A percentile compares a stretch with the other conserved stretches of the same genome.
These are phyloP conservation scores for Gypsophila paniculata DNA, from an alignment of 179 eudicot genomes.

Conservation along the genomic window DNA sequence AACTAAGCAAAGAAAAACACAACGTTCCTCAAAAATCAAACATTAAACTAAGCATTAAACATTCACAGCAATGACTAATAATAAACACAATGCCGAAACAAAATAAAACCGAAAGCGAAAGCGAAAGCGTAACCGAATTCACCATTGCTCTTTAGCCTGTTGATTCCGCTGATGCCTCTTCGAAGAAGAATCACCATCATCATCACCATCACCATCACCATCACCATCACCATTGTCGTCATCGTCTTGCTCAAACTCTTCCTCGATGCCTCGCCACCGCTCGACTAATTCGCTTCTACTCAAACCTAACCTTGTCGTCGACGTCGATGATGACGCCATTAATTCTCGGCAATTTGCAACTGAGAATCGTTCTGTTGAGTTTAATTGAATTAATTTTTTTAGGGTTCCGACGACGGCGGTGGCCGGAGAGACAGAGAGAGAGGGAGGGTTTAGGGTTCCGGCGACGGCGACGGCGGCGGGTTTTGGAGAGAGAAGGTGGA, in stretches of 20 bases:
- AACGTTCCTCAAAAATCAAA: neutral
- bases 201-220: neutral
- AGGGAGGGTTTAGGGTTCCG: neutral
- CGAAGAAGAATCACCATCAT: constrained; percentile 14
- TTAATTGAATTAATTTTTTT: neutral
- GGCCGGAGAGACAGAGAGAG: neutral
- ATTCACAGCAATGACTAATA: neutral
- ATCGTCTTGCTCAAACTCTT: constrained; percentile 50
- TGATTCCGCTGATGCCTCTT: constrained; percentile 45
- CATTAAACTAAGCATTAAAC: neutral
- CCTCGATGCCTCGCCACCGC: constrained; percentile 82
- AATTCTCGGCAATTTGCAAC: neutral
- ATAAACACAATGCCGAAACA: neutral
- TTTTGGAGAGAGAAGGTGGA: neutral
- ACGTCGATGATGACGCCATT: neutral
- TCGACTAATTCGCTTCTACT: constrained; percentile 52
- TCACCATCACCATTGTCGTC: constrained; percentile 38
- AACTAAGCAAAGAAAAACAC: neutral
- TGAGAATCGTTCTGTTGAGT: neutral
- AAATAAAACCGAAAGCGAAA: neutral
- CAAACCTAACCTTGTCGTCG: constrained; percentile 33
- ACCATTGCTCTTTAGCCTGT: constrained; percentile 72
- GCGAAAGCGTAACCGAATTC: neutral
- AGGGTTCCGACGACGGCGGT: constrained; percentile 21
- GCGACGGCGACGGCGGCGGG: constrained; percentile 16